These are phyloP conservation scores for Thermochaetoides dissita DNA, from an alignment of 2,329 filamentous ascomycete genomes.

Conservation along the genomic window DNA sequence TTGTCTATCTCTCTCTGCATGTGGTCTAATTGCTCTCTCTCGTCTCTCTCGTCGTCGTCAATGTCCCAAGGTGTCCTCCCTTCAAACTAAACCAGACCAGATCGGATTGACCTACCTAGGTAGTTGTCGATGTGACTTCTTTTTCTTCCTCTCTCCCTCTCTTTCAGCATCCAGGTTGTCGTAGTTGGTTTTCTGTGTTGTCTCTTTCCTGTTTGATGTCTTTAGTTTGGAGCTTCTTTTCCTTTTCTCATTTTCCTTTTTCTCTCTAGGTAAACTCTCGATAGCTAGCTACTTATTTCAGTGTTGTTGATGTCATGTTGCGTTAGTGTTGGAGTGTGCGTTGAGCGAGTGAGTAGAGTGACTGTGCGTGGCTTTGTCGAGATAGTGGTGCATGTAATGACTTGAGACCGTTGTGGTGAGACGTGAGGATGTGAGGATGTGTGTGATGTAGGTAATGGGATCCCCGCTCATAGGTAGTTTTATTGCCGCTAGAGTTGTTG, in stretches of 20 bases:
- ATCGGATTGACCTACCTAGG: no score
- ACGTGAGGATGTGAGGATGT: no score
- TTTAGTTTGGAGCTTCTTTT: conserved; percentile 10
- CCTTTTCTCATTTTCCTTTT: conserved; percentile 10
- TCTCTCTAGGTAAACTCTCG: background rate
- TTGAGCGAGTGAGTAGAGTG: no score
- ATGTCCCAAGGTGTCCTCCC: background rate
- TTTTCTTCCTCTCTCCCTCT: background rate
- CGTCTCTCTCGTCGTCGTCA: background rate
- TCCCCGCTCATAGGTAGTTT: no score
- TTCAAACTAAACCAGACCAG: background rate
- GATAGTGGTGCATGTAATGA: no score
- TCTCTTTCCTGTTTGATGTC: conserved; percentile 9
- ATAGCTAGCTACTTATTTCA: conserved; percentile 13
- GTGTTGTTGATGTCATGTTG: no score
- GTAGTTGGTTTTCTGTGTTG: conserved; percentile 5
- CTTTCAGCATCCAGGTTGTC: conserved; percentile 6
- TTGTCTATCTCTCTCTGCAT: background rate
- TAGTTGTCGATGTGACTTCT: background rate
- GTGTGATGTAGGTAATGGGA: no score
- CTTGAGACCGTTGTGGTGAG: no score
- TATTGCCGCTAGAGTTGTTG: no score
- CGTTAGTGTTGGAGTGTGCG: no score
- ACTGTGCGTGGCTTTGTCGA: no score
- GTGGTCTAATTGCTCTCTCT: background rate